Base-by-base conservation (phyloP, 768 basidiomycete species). In the Jaapia argillacea region DNA sequence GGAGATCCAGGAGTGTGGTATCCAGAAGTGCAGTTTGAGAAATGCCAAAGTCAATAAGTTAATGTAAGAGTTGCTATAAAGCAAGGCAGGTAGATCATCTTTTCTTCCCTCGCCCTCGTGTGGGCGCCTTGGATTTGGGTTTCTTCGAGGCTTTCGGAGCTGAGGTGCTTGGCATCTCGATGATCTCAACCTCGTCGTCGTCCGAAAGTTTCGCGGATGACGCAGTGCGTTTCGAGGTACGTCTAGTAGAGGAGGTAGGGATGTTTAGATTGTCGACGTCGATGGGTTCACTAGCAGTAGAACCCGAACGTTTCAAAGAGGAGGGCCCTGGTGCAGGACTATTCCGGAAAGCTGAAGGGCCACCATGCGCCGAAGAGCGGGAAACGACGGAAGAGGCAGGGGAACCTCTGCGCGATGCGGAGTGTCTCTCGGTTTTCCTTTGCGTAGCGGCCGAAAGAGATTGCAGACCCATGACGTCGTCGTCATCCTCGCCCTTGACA, bases 171-270 rank as follows among this genome's bases (percentile, higher is more conserved):
- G n/a, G n/a, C 28, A 70, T 75, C 28, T 75, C 72, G 3, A 75
- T 53, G 44, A 74, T 68, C 45, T 75, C 74, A 13, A 74, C 57
- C 21, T 80, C 79, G 46, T 79, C 75, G 38, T 79, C 71, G 20
- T 48, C 44, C 28, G 10, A 16, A 16, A 10, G 10, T 33, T 16
- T 33, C 28, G 28, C 28, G n/a, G n/a, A n/a, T n/a, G n/a, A n/a
- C n/a, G n/a, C n/a, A n/a, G n/a, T n/a, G n/a, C n/a, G n/a, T n/a
- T n/a, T n/a, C n/a, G n/a, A n/a, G n/a, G n/a, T n/a, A 10, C 28
- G 10, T 33, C 16, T 33, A 10, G 28, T 10, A 33, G 28, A 10
- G 28, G 10, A 10, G 28, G 16, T 16, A 33, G 28, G 16, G 10
- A 33, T 16, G 16, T 10, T 16, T 10, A 33, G 10, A 16, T 16